A percentile compares a stretch with the other conserved stretches of the same genome.
phyloP scores from a whole-genome alignment of 257 asterid species.

The Scutellaria minor region DNA sequence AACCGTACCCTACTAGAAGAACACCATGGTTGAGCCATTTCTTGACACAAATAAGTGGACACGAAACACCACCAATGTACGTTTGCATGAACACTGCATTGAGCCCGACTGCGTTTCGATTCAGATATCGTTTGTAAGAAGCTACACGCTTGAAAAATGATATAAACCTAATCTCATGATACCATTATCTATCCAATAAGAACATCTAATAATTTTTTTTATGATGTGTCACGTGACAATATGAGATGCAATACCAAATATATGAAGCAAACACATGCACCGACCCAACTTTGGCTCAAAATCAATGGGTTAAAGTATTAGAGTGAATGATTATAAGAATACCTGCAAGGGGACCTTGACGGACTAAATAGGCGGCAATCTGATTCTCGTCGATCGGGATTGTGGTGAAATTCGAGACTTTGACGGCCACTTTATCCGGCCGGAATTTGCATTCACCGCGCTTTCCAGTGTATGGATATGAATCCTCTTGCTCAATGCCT shows the following conservation, averaged over 20 bases:
- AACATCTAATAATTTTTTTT: no score
- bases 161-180: no score
- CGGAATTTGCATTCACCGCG: constrained; percentile 66
- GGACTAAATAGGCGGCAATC: constrained; percentile 72
- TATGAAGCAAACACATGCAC: no score
- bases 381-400: constrained; percentile 63
- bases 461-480: constrained; percentile 77
- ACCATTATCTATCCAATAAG: no score
- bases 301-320: no score
- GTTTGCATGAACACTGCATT: constrained; percentile 92
- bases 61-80: constrained; percentile 80
- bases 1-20: constrained; percentile 80
- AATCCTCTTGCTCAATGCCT: constrained; percentile 67
- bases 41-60: constrained; percentile 78
- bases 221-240: not conserved
- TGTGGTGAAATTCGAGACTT: constrained; percentile 57
- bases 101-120: constrained; percentile 60
- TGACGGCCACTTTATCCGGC: constrained; percentile 56
- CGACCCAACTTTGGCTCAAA: no score
- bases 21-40: constrained; percentile 70
- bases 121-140: not conserved
- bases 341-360: constrained; percentile 85
- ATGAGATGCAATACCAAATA: no score
- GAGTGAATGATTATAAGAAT: not conserved
- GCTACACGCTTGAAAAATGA: not conserved